phyloP scores from a whole-genome alignment of 768 basidiomycete genomes.

The Leucosporidium creatinivorum region DNA sequence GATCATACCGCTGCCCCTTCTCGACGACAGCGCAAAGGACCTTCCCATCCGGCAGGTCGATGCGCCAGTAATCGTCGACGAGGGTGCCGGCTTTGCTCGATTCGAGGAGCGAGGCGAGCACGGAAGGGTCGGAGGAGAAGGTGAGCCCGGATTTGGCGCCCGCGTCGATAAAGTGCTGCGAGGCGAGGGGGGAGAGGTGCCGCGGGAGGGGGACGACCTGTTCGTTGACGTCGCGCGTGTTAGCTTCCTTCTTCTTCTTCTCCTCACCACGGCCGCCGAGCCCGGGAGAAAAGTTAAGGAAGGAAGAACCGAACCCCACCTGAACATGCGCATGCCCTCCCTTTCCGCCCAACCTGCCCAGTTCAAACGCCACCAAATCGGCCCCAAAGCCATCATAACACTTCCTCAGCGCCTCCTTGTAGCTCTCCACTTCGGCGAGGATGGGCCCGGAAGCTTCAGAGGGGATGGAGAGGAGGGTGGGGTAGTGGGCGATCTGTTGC shows the following conservation, averaged over 20 bases:
- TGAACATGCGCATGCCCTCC: slow-evolving; percentile 95
- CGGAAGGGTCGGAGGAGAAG: slow-evolving; percentile 49
- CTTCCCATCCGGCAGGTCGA: slow-evolving; percentile 78
- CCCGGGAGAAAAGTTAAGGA: no score
- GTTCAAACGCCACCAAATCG: slow-evolving; percentile 74
- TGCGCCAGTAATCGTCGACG: slow-evolving; percentile 71
- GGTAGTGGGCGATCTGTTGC: slow-evolving; percentile 73
- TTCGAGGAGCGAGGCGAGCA: no score
- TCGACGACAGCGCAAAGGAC: slow-evolving; percentile 80
- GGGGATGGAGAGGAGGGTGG: slow-evolving; percentile 75
- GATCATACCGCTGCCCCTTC: slow-evolving; percentile 66
- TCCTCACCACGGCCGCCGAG: background rate
- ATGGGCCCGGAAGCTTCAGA: slow-evolving; percentile 67
- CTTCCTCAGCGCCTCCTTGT: slow-evolving; percentile 64
- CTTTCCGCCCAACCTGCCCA: slow-evolving; percentile 70
- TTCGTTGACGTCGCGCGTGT: slow-evolving; percentile 38
- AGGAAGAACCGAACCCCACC: no score
- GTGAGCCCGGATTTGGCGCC: slow-evolving; percentile 61
- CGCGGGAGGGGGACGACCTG: slow-evolving; percentile 58
- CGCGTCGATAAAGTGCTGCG: slow-evolving; percentile 63
- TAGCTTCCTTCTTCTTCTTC: background rate
- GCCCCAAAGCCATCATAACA: slow-evolving; percentile 65
- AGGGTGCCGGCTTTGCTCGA: slow-evolving; percentile 45
- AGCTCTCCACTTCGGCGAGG: slow-evolving; percentile 69
- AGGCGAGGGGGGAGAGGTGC: slow-evolving; percentile 57